Evolutionary conservation across 345 rosid genomes (phyloP).

Genomic region (Diplotaxis tenuifolia): DNA sequence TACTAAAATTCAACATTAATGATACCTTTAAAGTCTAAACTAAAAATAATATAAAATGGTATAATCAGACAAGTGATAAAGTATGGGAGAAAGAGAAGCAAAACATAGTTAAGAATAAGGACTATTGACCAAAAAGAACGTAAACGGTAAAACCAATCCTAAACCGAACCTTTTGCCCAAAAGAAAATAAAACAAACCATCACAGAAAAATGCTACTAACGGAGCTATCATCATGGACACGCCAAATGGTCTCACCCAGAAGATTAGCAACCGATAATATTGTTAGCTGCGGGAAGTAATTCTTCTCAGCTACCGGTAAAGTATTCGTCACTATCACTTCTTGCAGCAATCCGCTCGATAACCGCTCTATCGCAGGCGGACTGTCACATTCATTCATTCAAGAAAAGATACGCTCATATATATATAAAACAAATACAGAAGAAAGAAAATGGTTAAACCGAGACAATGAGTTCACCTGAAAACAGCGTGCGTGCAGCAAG

Average conservation of each 20-base stretch:
- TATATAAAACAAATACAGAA: not conserved
- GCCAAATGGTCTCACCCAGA: conserved; percentile 85
- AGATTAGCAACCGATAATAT: conserved; percentile 77
- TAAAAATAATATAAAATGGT: not conserved
- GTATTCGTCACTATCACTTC: conserved; percentile 83
- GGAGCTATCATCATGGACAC: conserved; percentile 82
- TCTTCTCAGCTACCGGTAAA: conserved; percentile 63
- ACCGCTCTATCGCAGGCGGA: conserved; percentile 81
- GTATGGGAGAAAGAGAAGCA: conserved; percentile 4
- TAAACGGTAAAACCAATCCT: conserved; percentile 12
- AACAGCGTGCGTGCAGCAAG: conserved; percentile 95
- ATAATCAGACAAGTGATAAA: not conserved
- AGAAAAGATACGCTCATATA: not conserved
- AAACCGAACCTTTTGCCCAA: conserved; percentile 9
- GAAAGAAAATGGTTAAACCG: not conserved
- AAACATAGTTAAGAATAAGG: conserved; percentile 28
- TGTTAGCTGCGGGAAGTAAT: conserved; percentile 77
- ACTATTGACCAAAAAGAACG: not conserved
- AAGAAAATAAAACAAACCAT: not conserved
- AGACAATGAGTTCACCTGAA: conserved; percentile 57
- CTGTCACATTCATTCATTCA: conserved; percentile 37
- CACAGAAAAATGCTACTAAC: conserved; percentile 68
- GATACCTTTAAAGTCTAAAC: not conserved
- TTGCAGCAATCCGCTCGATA: conserved; percentile 74
- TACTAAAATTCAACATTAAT: not conserved